Evolutionary conservation across 2,329 filamentous ascomycete species (phyloP), one percentile per base, ranked within the genome.

Genomic region (Nothomitra cinnamomea): DNA sequence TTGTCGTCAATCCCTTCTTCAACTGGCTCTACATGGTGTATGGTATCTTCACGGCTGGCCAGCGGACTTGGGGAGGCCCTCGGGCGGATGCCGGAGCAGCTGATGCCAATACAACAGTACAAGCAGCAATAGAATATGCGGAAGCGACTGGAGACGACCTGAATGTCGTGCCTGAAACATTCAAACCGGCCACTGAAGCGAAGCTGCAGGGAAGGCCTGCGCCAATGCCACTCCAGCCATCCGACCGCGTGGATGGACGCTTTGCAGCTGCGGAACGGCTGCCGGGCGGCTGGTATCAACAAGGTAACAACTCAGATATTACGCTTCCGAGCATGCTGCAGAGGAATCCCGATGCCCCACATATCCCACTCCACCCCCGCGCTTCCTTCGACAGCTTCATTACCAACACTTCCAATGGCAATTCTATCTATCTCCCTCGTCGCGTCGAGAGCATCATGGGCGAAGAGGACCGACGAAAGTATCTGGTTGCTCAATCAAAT

Each of bases 21-120:
- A 96, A 96, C 68, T 96, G 90, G 90, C 78, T 87, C 55, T 96
- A 96, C 70, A 95, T 95, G 85, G 84, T 95, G 1, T 95, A 95
- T 66, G 89, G 88, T 45, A 94, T 95, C 60, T 92, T 94, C 67
- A 95, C 90, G 0, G 88, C 89, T 28, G 88, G 89, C 19, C 87
- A 95, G 65, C 78, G 90, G 58, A 96, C 90, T 1, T 98, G 92
- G 90, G 90, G 90, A 59, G 90, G 90, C 0, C 92, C 90, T 10
- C 79, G 90, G 61, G 88, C 87, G 1, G 90, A 96, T 67, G 89
- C 89, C 0, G 87, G 85, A 28, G 75, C 81, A 41, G 89, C 89
- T 2, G 84, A 94, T 64, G 72, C 75, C 12, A 71, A 79, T 56
- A 92, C 82, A 0, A 88, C 85, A 0, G 82, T 86, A 1, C 82